A percentile compares a stretch with the other conserved stretches of the same genome.
phyloP scores from a whole-genome alignment of 345 rosid genomes.

The Euphorbia pulcherrima region DNA sequence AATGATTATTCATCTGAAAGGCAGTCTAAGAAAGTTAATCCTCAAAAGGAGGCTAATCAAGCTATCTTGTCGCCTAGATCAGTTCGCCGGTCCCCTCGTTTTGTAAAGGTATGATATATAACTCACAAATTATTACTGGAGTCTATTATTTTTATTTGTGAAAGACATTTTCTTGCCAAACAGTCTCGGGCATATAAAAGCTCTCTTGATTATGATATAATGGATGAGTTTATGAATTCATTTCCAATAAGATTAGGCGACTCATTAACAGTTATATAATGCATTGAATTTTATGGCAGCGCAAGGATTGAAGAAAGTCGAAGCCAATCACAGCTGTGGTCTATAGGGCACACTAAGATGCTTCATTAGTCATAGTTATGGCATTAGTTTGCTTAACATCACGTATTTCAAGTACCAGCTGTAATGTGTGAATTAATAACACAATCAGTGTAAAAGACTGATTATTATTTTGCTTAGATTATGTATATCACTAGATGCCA shows the following conservation, averaged over 20 bases:
- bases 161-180: background rate
- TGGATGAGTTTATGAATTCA: background rate
- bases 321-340: background rate
- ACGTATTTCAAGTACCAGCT: background rate
- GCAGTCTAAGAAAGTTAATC: slow-evolving; percentile 30
- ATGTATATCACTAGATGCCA: background rate
- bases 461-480: background rate
- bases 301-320: slow-evolving; percentile 25
- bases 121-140: too few species aligned
- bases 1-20: slow-evolving; percentile 24
- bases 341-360: background rate
- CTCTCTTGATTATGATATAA: background rate
- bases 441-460: slow-evolving; percentile 4
- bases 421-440: background rate
- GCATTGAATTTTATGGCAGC: slow-evolving; percentile 21
- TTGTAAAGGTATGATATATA: slow-evolving; percentile 42
- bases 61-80: slow-evolving; percentile 47
- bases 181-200: background rate
- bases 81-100: slow-evolving; percentile 56
- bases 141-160: background rate
- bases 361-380: slow-evolving; percentile 7
- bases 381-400: background rate
- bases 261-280: slow-evolving; percentile 1
- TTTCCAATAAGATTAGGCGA: background rate
- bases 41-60: slow-evolving; percentile 30